Evolutionary conservation across 768 basidiomycete species (phyloP).

Genomic region (Agaricus blazei): DNA sequence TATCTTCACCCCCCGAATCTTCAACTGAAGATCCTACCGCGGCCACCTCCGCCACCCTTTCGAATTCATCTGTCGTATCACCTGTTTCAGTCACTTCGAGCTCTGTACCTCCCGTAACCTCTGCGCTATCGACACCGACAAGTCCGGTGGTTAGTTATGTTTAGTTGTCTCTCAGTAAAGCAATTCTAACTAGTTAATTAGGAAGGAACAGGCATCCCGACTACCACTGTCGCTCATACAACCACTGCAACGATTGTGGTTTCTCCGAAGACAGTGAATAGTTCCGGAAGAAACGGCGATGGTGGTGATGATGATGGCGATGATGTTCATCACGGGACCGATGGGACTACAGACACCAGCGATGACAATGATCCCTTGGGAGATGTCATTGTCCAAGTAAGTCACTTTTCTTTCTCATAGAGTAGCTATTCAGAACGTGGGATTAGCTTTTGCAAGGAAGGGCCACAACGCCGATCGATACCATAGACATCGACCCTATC

Average conservation of each 20-base stretch:
- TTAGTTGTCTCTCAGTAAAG: too few relatives aligned
- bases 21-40: neutral
- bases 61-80: neutral
- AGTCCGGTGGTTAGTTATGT: too few relatives aligned
- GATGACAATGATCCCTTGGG: conserved; percentile 10
- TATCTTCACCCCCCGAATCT: conserved; percentile 6
- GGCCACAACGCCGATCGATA: neutral
- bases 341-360: conserved; percentile 14
- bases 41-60: neutral
- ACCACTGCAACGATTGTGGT: too few relatives aligned
- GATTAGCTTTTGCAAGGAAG: neutral
- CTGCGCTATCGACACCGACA: too few relatives aligned
- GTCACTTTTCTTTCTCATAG: neutral
- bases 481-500: neutral
- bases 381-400: conserved; percentile 12
- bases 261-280: too few relatives aligned
- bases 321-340: neutral
- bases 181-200: too few relatives aligned
- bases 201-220: too few relatives aligned
- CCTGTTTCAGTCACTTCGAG: neutral
- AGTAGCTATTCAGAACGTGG: neutral
- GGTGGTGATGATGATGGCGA: neutral
- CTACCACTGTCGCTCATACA: too few relatives aligned
- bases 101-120: neutral
- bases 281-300: too few relatives aligned